These are phyloP conservation scores for Carpinus fangiana DNA, from an alignment of 306 rosid genomes.

Conservation along the genomic window DNA sequence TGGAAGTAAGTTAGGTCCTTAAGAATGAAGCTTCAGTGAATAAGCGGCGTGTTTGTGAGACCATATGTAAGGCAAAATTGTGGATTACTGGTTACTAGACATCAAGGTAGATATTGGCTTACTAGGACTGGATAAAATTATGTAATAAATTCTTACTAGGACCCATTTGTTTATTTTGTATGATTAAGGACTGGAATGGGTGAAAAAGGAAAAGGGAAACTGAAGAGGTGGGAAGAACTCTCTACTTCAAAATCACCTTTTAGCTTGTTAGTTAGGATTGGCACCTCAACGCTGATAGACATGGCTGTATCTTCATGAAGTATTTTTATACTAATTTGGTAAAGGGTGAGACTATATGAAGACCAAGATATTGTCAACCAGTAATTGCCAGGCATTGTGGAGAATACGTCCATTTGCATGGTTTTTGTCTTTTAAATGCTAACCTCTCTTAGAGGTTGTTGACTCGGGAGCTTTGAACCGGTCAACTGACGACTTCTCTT, in stretches of 20 bases:
- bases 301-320: too few species aligned
- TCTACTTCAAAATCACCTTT: neutral
- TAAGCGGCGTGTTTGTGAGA: neutral
- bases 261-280: neutral
- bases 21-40: neutral
- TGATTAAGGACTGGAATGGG: neutral
- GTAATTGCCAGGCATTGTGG: too few species aligned
- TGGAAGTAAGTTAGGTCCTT: neutral
- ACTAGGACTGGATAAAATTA: neutral
- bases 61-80: neutral
- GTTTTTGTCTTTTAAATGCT: too few species aligned
- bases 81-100: neutral
- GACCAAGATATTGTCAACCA: too few species aligned
- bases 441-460: too few species aligned
- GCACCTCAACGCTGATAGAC: too few species aligned
- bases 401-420: too few species aligned
- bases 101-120: neutral
- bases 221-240: neutral
- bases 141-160: neutral
- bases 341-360: too few species aligned
- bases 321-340: too few species aligned
- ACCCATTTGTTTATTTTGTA: neutral
- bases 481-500: too few species aligned
- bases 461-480: too few species aligned
- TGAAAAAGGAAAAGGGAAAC: neutral